Evolutionary conservation across 257 asterid genomes (phyloP).

Genomic region (Salvia miltiorrhiza): DNA sequence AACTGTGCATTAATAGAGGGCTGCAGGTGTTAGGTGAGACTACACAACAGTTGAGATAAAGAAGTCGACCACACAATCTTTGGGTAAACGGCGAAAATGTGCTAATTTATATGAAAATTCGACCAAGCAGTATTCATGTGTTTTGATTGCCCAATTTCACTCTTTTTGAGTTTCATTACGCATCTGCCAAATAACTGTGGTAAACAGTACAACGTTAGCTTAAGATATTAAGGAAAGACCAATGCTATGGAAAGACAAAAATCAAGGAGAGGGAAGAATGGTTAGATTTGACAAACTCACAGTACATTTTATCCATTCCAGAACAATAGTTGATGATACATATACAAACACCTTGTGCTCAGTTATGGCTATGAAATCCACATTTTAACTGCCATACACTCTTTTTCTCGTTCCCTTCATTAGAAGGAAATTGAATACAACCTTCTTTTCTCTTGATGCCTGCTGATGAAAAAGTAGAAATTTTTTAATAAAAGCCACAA

Average conservation of each 20-base stretch:
- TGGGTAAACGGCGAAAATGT: background rate
- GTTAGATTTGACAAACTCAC: background rate
- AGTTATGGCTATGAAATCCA: conserved; percentile 7
- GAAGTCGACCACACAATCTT: background rate
- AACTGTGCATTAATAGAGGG: background rate
- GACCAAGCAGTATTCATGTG: background rate
- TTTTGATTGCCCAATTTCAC: background rate
- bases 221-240: background rate
- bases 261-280: background rate
- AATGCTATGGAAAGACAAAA: background rate
- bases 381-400: background rate
- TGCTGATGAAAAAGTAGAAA: conserved; percentile 37
- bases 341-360: conserved; percentile 4
- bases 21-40: conserved; percentile 12
- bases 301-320: background rate
- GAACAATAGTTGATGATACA: background rate
- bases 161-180: background rate
- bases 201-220: background rate
- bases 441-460: conserved; percentile 18
- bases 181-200: background rate
- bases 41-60: background rate
- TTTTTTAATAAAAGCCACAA: conserved; percentile 20
- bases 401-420: background rate
- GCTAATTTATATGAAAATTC: background rate
- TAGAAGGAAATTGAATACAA: background rate